Percentiles rank a stretch among this genome's conserved stretches.
phyloP scores from a whole-genome alignment of 2,329 filamentous ascomycete species.

The Penicillium sp. region DNA sequence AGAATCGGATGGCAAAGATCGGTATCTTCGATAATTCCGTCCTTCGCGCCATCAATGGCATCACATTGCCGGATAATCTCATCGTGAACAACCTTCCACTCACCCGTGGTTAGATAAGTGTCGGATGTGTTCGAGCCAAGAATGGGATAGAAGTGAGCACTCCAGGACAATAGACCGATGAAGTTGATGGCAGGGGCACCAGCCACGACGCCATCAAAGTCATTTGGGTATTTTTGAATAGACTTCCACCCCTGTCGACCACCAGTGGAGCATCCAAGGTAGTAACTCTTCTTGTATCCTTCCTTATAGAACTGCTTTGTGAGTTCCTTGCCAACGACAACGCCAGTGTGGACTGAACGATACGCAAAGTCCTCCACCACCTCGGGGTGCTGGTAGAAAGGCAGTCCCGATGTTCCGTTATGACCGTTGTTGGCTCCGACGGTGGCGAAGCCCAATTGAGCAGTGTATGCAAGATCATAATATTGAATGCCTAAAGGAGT shows the following conservation, averaged over 20 bases:
- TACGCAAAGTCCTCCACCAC: conserved; percentile 58
- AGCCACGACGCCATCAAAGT: conserved; percentile 57
- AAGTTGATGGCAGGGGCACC: conserved; percentile 53
- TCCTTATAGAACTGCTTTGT: conserved; percentile 48
- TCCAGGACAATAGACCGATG: conserved; percentile 53
- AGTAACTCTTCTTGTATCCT: conserved; percentile 54
- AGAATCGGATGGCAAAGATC: conserved; percentile 43
- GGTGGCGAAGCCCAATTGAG: conserved; percentile 51
- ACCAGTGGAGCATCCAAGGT: conserved; percentile 56
- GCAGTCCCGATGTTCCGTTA: conserved; percentile 54
- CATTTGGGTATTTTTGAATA: conserved; percentile 52
- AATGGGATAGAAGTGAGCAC: conserved; percentile 50
- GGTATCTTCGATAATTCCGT: conserved; percentile 48
- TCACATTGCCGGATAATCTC: conserved; percentile 48
- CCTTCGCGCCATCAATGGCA: conserved; percentile 39
- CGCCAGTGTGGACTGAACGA: conserved; percentile 51
- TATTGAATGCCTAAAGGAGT: conserved; percentile 50
- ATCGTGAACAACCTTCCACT: conserved; percentile 43
- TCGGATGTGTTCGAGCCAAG: conserved; percentile 46
- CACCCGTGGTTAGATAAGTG: conserved; percentile 36
- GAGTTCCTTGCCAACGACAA: conserved; percentile 50
- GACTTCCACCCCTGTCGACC: conserved; percentile 57
- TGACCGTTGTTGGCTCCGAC: conserved; percentile 60
- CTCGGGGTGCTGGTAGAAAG: conserved; percentile 55
- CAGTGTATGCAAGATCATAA: conserved; percentile 52